Evolutionary conservation across 129 eudicot genomes (phyloP).

Genomic region (Kitagawia praeruptora): DNA sequence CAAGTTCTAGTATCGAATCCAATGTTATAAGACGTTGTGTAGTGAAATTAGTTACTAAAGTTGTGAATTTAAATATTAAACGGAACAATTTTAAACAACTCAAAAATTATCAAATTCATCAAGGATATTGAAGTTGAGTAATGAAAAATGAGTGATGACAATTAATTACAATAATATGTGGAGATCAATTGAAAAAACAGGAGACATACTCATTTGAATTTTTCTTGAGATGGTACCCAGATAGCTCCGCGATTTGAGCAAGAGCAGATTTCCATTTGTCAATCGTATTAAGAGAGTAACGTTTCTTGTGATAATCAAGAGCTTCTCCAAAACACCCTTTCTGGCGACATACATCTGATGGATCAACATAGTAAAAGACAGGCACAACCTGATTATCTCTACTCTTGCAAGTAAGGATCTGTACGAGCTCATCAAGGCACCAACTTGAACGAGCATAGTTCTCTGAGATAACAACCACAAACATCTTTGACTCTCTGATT

Average conservation of each 20-base stretch:
- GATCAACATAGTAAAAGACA: conserved; percentile 8
- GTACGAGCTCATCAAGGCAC: conserved; percentile 14
- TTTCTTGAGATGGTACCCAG: neutral
- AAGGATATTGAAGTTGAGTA: too few relatives aligned
- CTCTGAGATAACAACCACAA: conserved; percentile 3
- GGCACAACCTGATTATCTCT: neutral
- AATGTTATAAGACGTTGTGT: too few relatives aligned
- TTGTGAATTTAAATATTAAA: too few relatives aligned
- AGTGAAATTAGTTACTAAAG: too few relatives aligned
- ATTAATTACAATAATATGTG: too few relatives aligned
- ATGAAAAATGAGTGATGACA: too few relatives aligned
- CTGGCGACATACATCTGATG: neutral
- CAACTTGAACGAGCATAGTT: conserved; percentile 14
- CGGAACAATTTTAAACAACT: too few relatives aligned
- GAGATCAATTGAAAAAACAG: too few relatives aligned
- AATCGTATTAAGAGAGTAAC: neutral
- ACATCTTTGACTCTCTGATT: conserved; percentile 4
- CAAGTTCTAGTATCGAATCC: too few relatives aligned
- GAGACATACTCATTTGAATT: neutral
- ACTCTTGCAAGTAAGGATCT: neutral
- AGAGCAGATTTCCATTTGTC: conserved; percentile 9
- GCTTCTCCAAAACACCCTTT: conserved; percentile 7
- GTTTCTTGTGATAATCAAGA: conserved; percentile 1
- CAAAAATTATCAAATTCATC: too few relatives aligned
- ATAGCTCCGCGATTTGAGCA: neutral